Evolutionary conservation across 805 yeast genomes (phyloP), one percentile per base, ranked within the genome.

Genomic region (Yamadazyma sp.): DNA sequence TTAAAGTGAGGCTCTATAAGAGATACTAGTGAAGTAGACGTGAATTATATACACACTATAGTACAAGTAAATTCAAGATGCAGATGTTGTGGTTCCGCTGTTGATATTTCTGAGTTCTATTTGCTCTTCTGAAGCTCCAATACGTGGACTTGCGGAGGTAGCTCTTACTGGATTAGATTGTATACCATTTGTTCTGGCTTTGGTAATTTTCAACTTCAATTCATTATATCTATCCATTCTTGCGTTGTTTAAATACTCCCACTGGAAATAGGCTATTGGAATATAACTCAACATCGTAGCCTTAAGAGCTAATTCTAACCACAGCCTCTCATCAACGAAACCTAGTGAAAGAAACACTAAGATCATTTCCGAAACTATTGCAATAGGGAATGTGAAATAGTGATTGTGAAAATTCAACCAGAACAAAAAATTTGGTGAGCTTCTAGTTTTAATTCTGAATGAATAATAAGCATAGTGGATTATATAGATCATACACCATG

Each of bases 341-440:
- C 50, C 57, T 29, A 68, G 50, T 36, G 68, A 55, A 35, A 68
- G 53, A 36, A 68, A 63, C 13, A 55, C 41, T 21, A 62, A 44
- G 3, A 56, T 41, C 57, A 65, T 53, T 40, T 68, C 73, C 7
- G 67, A 53, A 4, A 49, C 38, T 4, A 59, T 24, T 0, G 62
- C 43, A 4, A 59, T 5, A 4, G 72, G 71, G 32, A 60, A 58
- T 1, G 65, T 57, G 7, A 65, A 9, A 47, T 52, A 62, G 41
- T 52, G 58, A 33, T 57, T 55, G 35, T 55, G 53, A 42, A 57
- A 62, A 34, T 66, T 60, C 31, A 65, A 50, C 62, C 65, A 57
- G 36, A 61, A 60, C 17, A 66, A 48, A 39, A 56, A 53, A 19
- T 37, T 32, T 1, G 73, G 72, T 10, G 69, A 50, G 2, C 59